Evolutionary conservation across 768 basidiomycete species (phyloP).

Genomic region (Kwoniella sp.): DNA sequence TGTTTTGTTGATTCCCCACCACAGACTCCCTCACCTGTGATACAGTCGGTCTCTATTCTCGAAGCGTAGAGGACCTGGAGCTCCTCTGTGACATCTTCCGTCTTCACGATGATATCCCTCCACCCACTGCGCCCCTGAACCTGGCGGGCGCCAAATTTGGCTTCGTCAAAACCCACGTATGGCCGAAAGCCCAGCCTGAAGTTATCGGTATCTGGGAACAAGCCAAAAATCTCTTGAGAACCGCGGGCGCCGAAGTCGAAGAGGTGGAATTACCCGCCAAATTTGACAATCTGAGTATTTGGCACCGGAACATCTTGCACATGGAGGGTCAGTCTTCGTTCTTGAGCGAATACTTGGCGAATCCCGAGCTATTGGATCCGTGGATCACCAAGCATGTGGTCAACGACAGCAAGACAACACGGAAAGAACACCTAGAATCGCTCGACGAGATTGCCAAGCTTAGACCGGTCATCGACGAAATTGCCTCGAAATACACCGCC

Average conservation of each 20-base stretch:
- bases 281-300: constrained; percentile 17
- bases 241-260: constrained; percentile 24
- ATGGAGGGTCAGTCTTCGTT: constrained; percentile 29
- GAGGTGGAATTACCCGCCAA: constrained; percentile 19
- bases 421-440: constrained; percentile 22
- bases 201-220: constrained; percentile 14
- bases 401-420: constrained; percentile 22
- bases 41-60: constrained; percentile 19
- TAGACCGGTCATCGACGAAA: constrained; percentile 24
- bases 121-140: constrained; percentile 11
- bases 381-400: constrained; percentile 25
- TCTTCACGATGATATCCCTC: constrained; percentile 18
- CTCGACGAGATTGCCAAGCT: constrained; percentile 24
- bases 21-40: constrained; percentile 27
- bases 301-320: constrained; percentile 28
- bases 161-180: constrained; percentile 24
- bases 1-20: no score
- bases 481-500: constrained; percentile 22
- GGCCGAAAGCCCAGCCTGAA: constrained; percentile 24
- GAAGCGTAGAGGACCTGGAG: constrained; percentile 19
- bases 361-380: constrained; percentile 21
- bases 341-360: constrained; percentile 19
- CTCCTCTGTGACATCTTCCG: constrained; percentile 19
- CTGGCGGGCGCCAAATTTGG: constrained; percentile 22
- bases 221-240: constrained; percentile 11